Evolutionary conservation across 345 rosid genomes (phyloP), one percentile per base, ranked within the genome.

Genomic region (Gossypium bickii): DNA sequence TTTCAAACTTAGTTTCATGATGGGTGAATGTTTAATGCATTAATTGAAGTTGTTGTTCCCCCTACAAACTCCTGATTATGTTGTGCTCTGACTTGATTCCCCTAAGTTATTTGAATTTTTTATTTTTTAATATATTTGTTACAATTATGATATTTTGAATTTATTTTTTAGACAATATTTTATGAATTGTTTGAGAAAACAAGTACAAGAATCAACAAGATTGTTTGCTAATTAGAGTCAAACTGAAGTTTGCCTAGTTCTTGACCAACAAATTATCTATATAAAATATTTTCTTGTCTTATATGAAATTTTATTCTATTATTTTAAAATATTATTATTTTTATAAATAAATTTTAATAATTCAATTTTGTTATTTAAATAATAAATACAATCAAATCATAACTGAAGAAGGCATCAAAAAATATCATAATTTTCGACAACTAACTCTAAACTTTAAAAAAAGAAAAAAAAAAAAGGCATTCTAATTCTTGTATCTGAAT

Each of bases 131-230:
- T 71, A 34, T 34, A 7, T 49, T 27, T 64, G 0, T 24, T 47
- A 17, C n/a, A 71, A 29, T 82, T 82, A 77, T 68, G 79, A 56
- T 41, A 56, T 79, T 77, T 77, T 61, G 77, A 41, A 7, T 65
- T 79, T 70, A 79, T 78, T 78, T 76, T 78, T 78, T 76, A 16
- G 70, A 52, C 17, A 9, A 49, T 34, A 55, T 25, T 44, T 68
- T 68, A 49, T 25, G 43, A 25, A 15, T 67, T 47, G 71, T 22
- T 7, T 29, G 18, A 34, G 47, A 62, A 15, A 62, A 34, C 22
- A 8, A 62, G 12, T 4, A 34, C 1, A 62, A 7, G 3, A 68
- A 22, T 20, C 12, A 18, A 47, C 71, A 67, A 47, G 27, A 12
- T 22, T 22, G 27, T 67, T 48, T 48, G 20, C 41, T 49, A 2